Percentiles rank a stretch among this genome's conserved stretches.
phyloP scores from a whole-genome alignment of 2,329 filamentous ascomycete genomes.

The Rutstroemia sp. region DNA sequence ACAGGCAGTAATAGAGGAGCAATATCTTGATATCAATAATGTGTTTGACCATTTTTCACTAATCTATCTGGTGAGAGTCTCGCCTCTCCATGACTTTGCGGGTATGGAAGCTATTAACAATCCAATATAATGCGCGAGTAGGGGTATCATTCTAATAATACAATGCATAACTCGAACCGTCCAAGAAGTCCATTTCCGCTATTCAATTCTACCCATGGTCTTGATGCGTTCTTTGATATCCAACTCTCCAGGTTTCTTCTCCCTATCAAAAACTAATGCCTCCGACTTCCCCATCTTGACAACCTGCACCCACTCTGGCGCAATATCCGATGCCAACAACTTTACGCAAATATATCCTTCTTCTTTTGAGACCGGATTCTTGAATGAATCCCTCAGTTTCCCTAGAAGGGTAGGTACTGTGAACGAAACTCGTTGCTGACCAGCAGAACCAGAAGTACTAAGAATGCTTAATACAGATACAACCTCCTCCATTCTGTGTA shows the following conservation, averaged over 20 bases:
- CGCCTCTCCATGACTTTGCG: background rate
- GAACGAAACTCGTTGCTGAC: constrained; percentile 55
- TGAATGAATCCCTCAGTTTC: constrained; percentile 60
- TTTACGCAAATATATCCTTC: constrained; percentile 41
- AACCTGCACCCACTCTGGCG: constrained; percentile 43
- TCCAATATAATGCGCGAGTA: background rate
- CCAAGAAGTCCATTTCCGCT: background rate
- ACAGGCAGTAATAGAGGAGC: background rate
- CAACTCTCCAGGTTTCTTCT: constrained; percentile 22
- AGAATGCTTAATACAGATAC: constrained; percentile 61
- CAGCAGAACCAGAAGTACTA: constrained; percentile 42
- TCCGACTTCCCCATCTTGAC: constrained; percentile 38
- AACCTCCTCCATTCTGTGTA: constrained; percentile 62
- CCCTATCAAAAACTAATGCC: constrained; percentile 37
- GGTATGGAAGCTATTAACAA: background rate
- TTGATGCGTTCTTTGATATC: constrained; percentile 23
- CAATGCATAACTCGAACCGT: background rate
- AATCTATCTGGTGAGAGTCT: background rate
- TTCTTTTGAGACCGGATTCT: constrained; percentile 36
- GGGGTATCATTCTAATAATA: constrained; percentile 2
- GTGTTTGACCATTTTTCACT: background rate
- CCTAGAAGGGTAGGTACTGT: constrained; percentile 55
- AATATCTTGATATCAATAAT: background rate
- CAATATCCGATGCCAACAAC: constrained; percentile 38
- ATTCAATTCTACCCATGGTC: constrained; percentile 8